Base-by-base conservation (phyloP, 768 basidiomycete genomes). In the Auriscalpium orientale region DNA sequence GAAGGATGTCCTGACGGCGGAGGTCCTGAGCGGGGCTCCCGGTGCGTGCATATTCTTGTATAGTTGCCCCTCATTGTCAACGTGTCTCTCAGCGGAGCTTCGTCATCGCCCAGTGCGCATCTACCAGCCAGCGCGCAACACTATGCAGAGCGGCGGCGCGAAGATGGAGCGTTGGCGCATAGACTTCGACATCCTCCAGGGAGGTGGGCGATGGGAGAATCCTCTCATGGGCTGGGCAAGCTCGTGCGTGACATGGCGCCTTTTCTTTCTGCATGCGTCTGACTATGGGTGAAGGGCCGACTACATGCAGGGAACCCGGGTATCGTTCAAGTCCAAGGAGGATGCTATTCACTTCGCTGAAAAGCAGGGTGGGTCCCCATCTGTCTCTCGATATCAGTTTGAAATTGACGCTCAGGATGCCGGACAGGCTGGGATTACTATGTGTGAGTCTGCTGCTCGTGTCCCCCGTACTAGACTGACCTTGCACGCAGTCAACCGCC, bases 211-310 rank as follows among this genome's bases (percentile, higher is more conserved):
- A 51, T 99, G 95, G 95, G 94, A 98, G 79, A 99, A 98, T 67
- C 91, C 92, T 4, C 70, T 99, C 62, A 99, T 98, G 91, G 95
- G 95, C 46, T 99, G 82, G 78, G 95, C 94, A 0, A 90, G 87
- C 75, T 93, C 92, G 89, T 95, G 68, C 72, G 89, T 79, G n/a
- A 36, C 43, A 1, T 18, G 34, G 15, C 11, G 4, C 21, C 12
- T 20, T 51, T 22, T 44, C 16, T 34, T 13, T 20, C 28, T 54
- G 5, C 46, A 12, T 55, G 10, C 40, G 45, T n/a, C 51, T 49
- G 33, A 46, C 33, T 11, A 20, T n/a, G 16, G 34, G 45, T 18
- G 16, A 58, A 92, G 91, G 60, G 94, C 92, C 56, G 94, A 98
- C 71, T 98, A 97, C 71, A 89, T 95, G 87, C 94, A 98, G 68